Evolutionary conservation across 1,284 basidiomycete species (phyloP), one percentile per base, ranked within the genome.

Genomic region (Moesziomyces aphidis): DNA sequence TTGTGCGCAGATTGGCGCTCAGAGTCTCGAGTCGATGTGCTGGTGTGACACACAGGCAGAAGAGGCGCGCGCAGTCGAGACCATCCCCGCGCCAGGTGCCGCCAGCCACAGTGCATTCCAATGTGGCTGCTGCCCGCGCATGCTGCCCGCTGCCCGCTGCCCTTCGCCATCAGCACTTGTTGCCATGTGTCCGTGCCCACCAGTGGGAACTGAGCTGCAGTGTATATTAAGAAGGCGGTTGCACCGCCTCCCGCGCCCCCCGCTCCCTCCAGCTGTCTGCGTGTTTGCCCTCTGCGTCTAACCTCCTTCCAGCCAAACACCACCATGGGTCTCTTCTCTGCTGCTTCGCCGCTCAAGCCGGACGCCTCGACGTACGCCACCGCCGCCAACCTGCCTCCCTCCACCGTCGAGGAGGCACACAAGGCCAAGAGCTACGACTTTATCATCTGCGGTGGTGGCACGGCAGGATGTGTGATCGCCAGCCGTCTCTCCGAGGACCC

Each of bases 401-500:
- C 51, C 42, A 64, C 63, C 26, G 67, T 61, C 22, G 44, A 71
- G 46, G 67, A 71, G 47, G 63, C 73, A 5, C 61, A 61, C 34
- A 68, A 71, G 54, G 69, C 68, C 9, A 71, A 63, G 48, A 61
- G 54, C 47, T 76, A 76, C 61, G 73, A 76, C 44, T 76, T 64
- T 42, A 66, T 81, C 63, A 67, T 81, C 53, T 62, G 79, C 34
- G 79, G 79, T 21, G 76, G 61, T 22, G 78, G 78, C 21, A 80
- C 78, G 0, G 78, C 78, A 3, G 79, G 79, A n/a, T 76, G 72
- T 22, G 78, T 76, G 9, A 55, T 81, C 7, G 78, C 79, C 21
- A 61, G 52, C 48, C 63, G 79, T 24, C 71, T 81, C 42, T 67
- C 62, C 23, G 78, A 80, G 39, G 62, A 81, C 34, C 61, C 73